These are phyloP conservation scores for Daldinia loculata DNA, from an alignment of 495 filamentous ascomycete genomes.

Conservation along the genomic window DNA sequence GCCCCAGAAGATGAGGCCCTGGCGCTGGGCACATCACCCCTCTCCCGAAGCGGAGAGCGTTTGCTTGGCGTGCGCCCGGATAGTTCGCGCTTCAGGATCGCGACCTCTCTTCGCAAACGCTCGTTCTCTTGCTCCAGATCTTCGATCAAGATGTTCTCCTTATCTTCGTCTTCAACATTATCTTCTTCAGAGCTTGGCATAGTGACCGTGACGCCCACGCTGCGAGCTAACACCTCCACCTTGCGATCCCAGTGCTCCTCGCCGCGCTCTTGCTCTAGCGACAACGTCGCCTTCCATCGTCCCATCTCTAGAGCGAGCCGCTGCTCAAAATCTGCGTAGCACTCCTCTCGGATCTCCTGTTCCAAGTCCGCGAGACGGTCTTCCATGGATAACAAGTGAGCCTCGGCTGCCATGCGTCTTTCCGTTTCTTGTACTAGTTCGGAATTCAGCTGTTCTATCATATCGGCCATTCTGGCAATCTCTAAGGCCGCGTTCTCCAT, in stretches of 20 bases:
- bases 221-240: constrained; percentile 81
- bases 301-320: constrained; percentile 75
- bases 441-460: constrained; percentile 75
- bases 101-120: constrained; percentile 61
- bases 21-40: constrained; percentile 45
- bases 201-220: constrained; percentile 58
- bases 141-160: constrained; percentile 60
- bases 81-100: constrained; percentile 59
- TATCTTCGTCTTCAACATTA: constrained; percentile 56
- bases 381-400: constrained; percentile 67
- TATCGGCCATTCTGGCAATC: constrained; percentile 75
- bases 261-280: constrained; percentile 72
- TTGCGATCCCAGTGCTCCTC: constrained; percentile 91
- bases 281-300: constrained; percentile 78
- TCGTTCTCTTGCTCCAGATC: constrained; percentile 71
- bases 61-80: constrained; percentile 53
- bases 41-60: constrained; percentile 55
- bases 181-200: constrained; percentile 31
- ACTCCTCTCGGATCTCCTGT: constrained; percentile 88
- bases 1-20: constrained; percentile 24
- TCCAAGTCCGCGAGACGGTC: constrained; percentile 78
- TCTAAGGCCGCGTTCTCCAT: constrained; percentile 79
- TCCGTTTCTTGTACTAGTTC: constrained; percentile 66
- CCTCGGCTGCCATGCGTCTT: constrained; percentile 66
- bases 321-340: constrained; percentile 84